Percentiles rank a stretch among this genome's conserved stretches.
Conservation (phyloP, 129 eudicot species). For the Helichrysum umbraculigerum region DNA sequence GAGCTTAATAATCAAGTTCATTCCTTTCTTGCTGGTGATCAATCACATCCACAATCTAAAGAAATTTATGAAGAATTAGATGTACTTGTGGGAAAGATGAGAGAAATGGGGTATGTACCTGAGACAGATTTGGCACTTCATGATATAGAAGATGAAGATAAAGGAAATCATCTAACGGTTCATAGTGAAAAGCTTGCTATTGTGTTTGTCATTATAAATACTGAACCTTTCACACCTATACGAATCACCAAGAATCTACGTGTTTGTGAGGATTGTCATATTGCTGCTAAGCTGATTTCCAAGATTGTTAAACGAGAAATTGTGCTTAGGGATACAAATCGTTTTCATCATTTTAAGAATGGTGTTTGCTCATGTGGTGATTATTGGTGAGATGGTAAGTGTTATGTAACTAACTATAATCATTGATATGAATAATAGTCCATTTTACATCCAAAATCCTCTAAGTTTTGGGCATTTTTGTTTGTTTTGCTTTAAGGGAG, state of each 20-base stretch:
- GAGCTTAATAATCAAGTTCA: constrained; percentile 61
- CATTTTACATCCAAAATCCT: neutral
- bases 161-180: constrained; percentile 60
- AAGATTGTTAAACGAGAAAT: constrained; percentile 59
- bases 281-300: constrained; percentile 69
- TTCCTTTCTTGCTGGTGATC: constrained; percentile 74
- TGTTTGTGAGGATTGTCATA: constrained; percentile 84
- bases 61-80: constrained; percentile 56
- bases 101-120: constrained; percentile 72
- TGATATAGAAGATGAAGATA: constrained; percentile 86
- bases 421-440: neutral
- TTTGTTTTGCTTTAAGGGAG: neutral
- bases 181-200: constrained; percentile 88
- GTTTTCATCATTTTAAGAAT: constrained; percentile 72
- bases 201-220: constrained; percentile 63
- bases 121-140: too few relatives aligned
- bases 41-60: constrained; percentile 58
- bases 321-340: constrained; percentile 69
- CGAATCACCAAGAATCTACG: constrained; percentile 76
- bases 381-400: constrained; percentile 59
- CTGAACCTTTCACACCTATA: constrained; percentile 50
- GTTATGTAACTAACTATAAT: neutral
- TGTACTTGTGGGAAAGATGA: constrained; percentile 59
- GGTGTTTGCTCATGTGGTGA: too few relatives aligned
- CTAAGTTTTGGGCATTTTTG: neutral